Base-by-base conservation (phyloP, 2,329 filamentous ascomycete species). In the Herpotrichia juniperi region DNA sequence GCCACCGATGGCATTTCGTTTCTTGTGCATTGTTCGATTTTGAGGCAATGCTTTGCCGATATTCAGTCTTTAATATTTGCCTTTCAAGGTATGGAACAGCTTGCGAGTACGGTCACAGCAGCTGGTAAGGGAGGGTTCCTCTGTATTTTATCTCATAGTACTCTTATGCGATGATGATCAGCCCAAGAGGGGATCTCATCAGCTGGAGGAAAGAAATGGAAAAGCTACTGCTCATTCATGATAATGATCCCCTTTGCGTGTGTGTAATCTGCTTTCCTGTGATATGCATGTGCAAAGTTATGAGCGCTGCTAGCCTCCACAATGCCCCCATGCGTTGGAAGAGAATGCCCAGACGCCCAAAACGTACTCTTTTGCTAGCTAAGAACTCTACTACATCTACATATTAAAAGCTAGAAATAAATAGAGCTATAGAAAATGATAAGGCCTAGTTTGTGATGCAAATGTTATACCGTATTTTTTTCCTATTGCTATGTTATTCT, bases 1-100 rank as follows among this genome's bases (percentile, higher is more conserved):
- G 48, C 22, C 37, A 52, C 11, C 10, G 39, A 25, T 25, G 22
- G 34, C 46, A 22, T 24, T 30, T 45, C 22, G 19, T 40, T 43
- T 32, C 24, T 4, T 46, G 50, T 49, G 39, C 46, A 34, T 42
- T 44, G 30, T 53, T 49, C 30, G 50, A 44, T 34, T 26, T 21
- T 50, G 39, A n/a, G 26, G 7, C 30, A 2, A 25, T 17, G 19
- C 19, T 25, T 39, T 47, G 10, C 17, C 45, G 46, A 37, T 34
- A 37, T 14, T 48, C 26, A 35, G 17, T 11, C 28, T 17, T 3
- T 42, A 48, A 48, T 42, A 37, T 48, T 39, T 40, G 25, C 34
- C 28, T 40, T 40, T 32, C 40, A 42, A 42, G 22, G 21, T 11
- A 21, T 3, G 21, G 34, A 22, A 40, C 26, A 24, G 40, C 40